phyloP scores from a whole-genome alignment of 2,329 filamentous ascomycete genomes.

The Fusarium buxicola region DNA sequence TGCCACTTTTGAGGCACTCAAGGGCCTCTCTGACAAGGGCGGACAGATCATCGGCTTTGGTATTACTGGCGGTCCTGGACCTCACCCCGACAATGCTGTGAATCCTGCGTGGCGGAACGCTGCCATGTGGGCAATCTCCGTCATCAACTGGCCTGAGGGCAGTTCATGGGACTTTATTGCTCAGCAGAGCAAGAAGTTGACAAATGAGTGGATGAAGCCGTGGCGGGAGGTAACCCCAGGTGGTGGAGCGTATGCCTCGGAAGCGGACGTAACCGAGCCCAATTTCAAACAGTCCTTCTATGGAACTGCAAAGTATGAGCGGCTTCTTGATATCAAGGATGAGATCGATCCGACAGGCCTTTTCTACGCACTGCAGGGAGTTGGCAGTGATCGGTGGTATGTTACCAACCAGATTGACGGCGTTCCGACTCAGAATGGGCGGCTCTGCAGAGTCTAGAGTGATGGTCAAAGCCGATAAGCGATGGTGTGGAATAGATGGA shows the following conservation, averaged over 20 bases:
- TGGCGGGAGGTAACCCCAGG: constrained; percentile 41
- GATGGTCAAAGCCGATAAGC: neutral
- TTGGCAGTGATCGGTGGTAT: constrained; percentile 41
- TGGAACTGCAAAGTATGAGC: constrained; percentile 34
- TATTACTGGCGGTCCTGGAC: constrained; percentile 49
- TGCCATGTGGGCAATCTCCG: constrained; percentile 52
- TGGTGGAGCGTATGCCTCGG: constrained; percentile 37
- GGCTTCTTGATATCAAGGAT: constrained; percentile 35
- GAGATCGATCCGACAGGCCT: constrained; percentile 33
- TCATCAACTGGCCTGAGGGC: constrained; percentile 46
- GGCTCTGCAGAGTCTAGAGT: constrained; percentile 25
- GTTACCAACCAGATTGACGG: constrained; percentile 33
- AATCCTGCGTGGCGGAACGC: constrained; percentile 63
- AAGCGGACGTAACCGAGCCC: constrained; percentile 39
- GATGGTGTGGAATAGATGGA: too few relatives aligned
- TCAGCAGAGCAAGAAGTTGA: constrained; percentile 33
- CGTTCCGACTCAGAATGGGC: constrained; percentile 42
- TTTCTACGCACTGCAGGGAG: constrained; percentile 37
- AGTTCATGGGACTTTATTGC: constrained; percentile 27
- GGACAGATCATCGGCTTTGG: constrained; percentile 56
- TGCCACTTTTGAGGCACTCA: constrained; percentile 52
- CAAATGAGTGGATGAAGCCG: constrained; percentile 43
- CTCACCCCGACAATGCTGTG: constrained; percentile 55
- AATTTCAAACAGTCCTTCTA: constrained; percentile 41
- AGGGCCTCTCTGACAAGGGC: constrained; percentile 54